Conservation (phyloP, 139 green algal genomes). For the Picochlorum sp. region DNA sequence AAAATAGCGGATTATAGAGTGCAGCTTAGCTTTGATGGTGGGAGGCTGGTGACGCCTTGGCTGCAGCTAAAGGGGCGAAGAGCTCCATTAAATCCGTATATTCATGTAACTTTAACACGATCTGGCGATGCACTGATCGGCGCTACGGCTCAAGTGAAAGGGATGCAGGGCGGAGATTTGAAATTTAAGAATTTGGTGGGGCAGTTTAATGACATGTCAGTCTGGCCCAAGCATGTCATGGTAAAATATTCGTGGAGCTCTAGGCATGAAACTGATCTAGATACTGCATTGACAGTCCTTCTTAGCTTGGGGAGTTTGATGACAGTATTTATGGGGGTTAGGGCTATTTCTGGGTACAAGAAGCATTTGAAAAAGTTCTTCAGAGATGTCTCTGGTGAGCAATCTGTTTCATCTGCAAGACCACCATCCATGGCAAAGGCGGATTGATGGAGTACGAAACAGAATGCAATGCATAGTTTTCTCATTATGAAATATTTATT, state of each 20-base stretch:
- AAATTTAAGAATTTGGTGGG: conserved; percentile 5
- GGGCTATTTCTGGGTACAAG: conserved; percentile 10
- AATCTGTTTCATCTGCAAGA: background rate
- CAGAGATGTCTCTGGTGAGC: conserved; percentile 14
- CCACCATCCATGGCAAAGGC: background rate
- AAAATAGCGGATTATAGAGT: conserved; percentile 45
- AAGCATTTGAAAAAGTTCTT: conserved; percentile 17
- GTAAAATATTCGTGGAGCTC: conserved; percentile 37
- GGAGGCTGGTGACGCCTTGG: conserved; percentile 56
- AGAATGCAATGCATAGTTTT: no score
- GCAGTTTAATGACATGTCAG: conserved; percentile 43
- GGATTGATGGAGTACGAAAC: background rate
- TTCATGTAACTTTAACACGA: conserved; percentile 41
- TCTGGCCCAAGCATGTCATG: conserved; percentile 71
- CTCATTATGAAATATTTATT: background rate
- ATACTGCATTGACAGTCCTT: conserved; percentile 39
- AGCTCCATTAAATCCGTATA: conserved; percentile 30
- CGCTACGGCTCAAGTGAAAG: conserved; percentile 10
- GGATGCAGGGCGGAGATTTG: conserved; percentile 26
- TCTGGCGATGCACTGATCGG: conserved; percentile 16
- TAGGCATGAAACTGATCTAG: conserved; percentile 38
- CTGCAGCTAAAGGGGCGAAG: conserved; percentile 39
- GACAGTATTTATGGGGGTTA: conserved; percentile 10
- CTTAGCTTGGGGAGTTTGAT: conserved; percentile 16
- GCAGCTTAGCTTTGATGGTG: conserved; percentile 24